Base-by-base conservation (phyloP, 257 asterid species). In the Solanum sitiens region DNA sequence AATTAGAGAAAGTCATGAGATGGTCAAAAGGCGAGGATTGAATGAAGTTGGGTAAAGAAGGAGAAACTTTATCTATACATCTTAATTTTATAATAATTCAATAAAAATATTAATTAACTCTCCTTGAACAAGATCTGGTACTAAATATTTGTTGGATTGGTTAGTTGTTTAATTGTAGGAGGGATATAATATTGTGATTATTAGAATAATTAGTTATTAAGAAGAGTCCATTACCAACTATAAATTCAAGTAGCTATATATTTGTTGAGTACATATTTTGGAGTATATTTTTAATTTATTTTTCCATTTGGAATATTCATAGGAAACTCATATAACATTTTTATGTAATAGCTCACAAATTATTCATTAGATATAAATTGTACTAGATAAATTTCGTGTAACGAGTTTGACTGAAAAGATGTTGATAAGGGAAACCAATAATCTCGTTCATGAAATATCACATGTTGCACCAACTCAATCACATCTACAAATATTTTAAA, bases 351-450 rank as follows among this genome's bases (percentile, higher is more conserved):
- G 3, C 4, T 56, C 1, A 53, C 9, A 56, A 0, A 18, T 56
- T 18, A 56, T 7, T 18, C 4, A 18, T 56, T 9, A 56, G n/a
- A 56, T 56, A 56, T 56, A 18, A 18, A 56, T 0, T 18, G 0
- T 18, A 56, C 11, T 18, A 61, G 70, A 10, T 0, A 61, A 61
- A 7, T 25, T 0, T 6, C 4, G 8, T n/a, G 33, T 3, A 7
- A 63, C 3, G 8, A 65, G 8, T 25, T 65, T 1, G 18, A 65
- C 0, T 65, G 0, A n/a, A 10, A 65, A n/a, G 18, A n/a, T 0
- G 2, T 65, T 65, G 8, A 2, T 1, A 11, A 12, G 0, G 7
- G 0, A 0, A 65, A 65, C 11, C 8, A 13, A 5, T 65, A 25
- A 11, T 21, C 8, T n/a, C 3, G 0, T n/a, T 65, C 2, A 2